Evolutionary conservation across 2,329 filamentous ascomycete species (phyloP).

Genomic region (Nemania bipapillata): DNA sequence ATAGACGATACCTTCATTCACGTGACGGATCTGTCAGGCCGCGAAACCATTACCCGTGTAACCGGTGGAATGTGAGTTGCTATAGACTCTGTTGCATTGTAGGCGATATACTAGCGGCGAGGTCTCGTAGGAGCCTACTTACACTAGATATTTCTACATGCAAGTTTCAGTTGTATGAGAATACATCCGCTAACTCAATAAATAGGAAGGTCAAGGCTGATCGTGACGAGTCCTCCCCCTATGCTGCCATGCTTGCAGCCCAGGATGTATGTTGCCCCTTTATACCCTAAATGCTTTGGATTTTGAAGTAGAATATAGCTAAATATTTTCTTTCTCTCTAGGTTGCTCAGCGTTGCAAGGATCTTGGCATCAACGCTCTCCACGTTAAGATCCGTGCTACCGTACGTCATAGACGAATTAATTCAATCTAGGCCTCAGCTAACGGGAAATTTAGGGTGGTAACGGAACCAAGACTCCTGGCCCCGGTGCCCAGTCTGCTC

Average conservation of each 20-base stretch:
- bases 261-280: slow-evolving; percentile 75
- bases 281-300: not conserved
- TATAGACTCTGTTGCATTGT: not conserved
- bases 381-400: slow-evolving; percentile 99
- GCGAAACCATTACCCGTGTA: slow-evolving; percentile 99
- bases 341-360: slow-evolving; percentile 78
- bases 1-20: slow-evolving; percentile 90
- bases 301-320: not conserved
- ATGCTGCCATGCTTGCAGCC: slow-evolving; percentile 99
- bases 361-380: slow-evolving; percentile 83
- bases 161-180: not conserved
- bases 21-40: slow-evolving; percentile 96
- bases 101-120: not conserved
- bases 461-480: slow-evolving; percentile 99
- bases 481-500: slow-evolving; percentile 97
- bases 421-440: not conserved
- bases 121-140: not conserved
- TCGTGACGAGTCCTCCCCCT: slow-evolving; percentile 99
- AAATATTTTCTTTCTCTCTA: not conserved
- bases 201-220: slow-evolving; percentile 98
- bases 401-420: slow-evolving; percentile 73
- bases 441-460: slow-evolving; percentile 58
- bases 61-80: slow-evolving; percentile 82
- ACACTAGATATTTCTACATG: not conserved
- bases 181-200: slow-evolving; percentile 16